These are phyloP conservation scores for Suillus variegatus DNA, from an alignment of 768 basidiomycete species.

Conservation along the genomic window DNA sequence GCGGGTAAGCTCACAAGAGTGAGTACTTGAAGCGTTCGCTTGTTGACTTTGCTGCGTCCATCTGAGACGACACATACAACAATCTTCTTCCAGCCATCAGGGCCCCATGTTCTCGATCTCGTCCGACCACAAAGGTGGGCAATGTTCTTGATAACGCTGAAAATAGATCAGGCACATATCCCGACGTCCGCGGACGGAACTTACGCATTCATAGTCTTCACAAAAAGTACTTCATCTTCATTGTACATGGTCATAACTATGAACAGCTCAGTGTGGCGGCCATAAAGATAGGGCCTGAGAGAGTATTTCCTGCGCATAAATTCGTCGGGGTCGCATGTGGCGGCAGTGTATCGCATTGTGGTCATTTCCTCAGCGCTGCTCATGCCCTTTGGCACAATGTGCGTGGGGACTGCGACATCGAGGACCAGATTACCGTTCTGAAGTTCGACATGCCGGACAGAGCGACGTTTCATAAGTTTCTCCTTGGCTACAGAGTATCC, in stretches of 20 bases:
- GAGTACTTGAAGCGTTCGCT: conserved; percentile 87
- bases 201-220: conserved; percentile 82
- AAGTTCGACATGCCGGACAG: conserved; percentile 77
- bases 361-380: conserved; percentile 69
- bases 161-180: conserved; percentile 14
- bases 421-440: conserved; percentile 83
- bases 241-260: conserved; percentile 98
- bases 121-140: conserved; percentile 72
- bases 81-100: conserved; percentile 88
- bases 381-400: conserved; percentile 72
- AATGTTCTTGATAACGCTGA: conserved; percentile 83
- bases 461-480: conserved; percentile 81
- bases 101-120: conserved; percentile 81
- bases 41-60: conserved; percentile 85
- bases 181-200: conserved; percentile 26
- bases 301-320: conserved; percentile 80
- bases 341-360: conserved; percentile 87
- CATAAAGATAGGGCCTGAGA: conserved; percentile 75
- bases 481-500: conserved; percentile 74
- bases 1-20: conserved; percentile 55
- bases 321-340: conserved; percentile 88
- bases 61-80: conserved; percentile 89
- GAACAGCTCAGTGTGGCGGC: conserved; percentile 87
- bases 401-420: conserved; percentile 77
- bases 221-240: conserved; percentile 82